Percentiles rank a stretch among this genome's conserved stretches.
Conservation (phyloP, 163 green algal species). For the Scenedesmus sp. region DNA sequence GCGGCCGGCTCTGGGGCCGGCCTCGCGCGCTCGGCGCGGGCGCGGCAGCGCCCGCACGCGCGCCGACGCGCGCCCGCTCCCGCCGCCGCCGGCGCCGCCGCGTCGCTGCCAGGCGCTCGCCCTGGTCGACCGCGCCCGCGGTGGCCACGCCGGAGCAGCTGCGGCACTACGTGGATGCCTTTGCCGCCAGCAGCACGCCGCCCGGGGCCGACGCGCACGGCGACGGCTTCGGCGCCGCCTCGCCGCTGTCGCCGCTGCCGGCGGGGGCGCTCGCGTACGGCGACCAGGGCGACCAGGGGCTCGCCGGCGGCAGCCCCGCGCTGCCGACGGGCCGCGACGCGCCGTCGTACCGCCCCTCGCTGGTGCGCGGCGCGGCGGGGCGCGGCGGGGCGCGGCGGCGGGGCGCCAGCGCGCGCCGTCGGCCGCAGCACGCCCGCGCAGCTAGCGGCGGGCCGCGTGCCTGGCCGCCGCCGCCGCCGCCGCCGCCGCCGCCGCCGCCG, state of each 20-base stretch:
- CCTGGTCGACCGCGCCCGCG: constrained; percentile 16
- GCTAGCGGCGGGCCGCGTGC: no score
- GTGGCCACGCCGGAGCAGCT: constrained; percentile 44
- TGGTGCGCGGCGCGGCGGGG: constrained; percentile 26
- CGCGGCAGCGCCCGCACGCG: no score
- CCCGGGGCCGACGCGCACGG: neutral
- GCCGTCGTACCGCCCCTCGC: constrained; percentile 34
- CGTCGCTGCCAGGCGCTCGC: constrained; percentile 16
- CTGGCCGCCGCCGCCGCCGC: neutral
- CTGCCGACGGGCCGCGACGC: constrained; percentile 38
- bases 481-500: no score
- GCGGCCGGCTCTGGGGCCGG: neutral
- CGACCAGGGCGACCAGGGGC: constrained; percentile 18
- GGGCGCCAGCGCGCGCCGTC: no score
- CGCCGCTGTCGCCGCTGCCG: constrained; percentile 2
- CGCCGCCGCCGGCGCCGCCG: neutral
- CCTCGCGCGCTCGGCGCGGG: no score
- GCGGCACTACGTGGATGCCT: constrained; percentile 18
- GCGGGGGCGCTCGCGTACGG: constrained; percentile 32
- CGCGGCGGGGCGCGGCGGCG: no score
- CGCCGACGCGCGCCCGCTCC: no score
- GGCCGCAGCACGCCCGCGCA: no score
- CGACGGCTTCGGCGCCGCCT: neutral
- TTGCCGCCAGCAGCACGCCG: constrained; percentile 8
- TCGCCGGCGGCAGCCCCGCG: neutral